Conservation (phyloP, 2,329 filamentous ascomycete genomes). For the Fusarium coffeatum region DNA sequence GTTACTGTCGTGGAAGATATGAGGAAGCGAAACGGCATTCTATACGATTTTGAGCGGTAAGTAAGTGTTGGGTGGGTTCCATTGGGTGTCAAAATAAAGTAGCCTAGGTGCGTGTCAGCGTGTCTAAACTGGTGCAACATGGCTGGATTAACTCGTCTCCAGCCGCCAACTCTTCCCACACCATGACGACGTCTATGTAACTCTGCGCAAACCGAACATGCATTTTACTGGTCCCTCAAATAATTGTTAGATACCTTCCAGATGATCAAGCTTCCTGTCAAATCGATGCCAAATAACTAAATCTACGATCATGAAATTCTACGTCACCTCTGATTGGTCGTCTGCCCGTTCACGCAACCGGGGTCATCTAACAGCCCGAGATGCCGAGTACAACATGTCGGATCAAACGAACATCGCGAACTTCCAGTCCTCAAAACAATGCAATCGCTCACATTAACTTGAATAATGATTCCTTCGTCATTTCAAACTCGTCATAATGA, state of each 20-base stretch:
- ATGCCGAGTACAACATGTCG: slow-evolving; percentile 15
- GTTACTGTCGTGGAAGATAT: slow-evolving; percentile 31
- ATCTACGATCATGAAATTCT: background rate
- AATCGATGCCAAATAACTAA: too few relatives aligned
- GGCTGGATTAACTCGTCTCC: too few relatives aligned
- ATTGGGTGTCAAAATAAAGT: too few relatives aligned
- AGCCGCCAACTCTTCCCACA: too few relatives aligned
- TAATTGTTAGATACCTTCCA: background rate
- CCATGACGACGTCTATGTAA: too few relatives aligned
- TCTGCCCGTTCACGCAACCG: background rate
- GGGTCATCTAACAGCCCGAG: slow-evolving; percentile 18
- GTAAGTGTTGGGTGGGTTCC: too few relatives aligned
- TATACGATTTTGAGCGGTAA: slow-evolving; percentile 27
- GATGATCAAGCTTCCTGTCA: background rate
- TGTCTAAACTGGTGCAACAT: too few relatives aligned
- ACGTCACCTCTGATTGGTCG: background rate
- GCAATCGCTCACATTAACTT: background rate
- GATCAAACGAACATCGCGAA: background rate
- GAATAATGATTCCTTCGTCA: background rate
- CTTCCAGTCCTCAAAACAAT: background rate
- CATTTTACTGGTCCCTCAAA: fast-evolving
- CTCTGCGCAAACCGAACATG: too few relatives aligned
- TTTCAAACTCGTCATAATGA: background rate
- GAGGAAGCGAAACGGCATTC: slow-evolving; percentile 21
- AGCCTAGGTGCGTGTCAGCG: fast-evolving